A percentile compares a stretch with the other conserved stretches of the same genome.
phyloP scores from a whole-genome alignment of 1,284 basidiomycete species.

The Trametes polyzona region DNA sequence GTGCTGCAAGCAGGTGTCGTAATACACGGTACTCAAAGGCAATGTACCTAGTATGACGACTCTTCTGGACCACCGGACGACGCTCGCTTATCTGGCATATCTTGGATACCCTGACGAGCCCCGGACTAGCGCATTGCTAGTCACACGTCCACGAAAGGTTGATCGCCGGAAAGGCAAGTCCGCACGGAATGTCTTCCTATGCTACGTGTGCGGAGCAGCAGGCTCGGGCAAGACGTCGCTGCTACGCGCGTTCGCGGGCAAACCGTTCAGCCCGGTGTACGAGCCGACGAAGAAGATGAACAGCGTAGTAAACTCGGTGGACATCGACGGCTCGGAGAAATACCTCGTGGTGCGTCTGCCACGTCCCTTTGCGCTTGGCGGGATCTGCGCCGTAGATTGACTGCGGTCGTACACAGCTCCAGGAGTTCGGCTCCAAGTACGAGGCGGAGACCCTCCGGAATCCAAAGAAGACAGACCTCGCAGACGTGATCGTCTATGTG shows the following conservation, averaged over 20 bases:
- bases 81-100: slow-evolving; percentile 95
- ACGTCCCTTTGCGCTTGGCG: neutral
- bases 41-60: slow-evolving; percentile 88
- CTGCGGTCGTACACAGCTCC: slow-evolving; percentile 63
- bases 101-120: slow-evolving; percentile 82
- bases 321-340: slow-evolving; percentile 93
- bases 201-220: slow-evolving; percentile 93
- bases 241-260: slow-evolving; percentile 84
- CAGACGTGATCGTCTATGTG: slow-evolving; percentile 95
- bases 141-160: slow-evolving; percentile 82
- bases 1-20: slow-evolving; percentile 18
- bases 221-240: slow-evolving; percentile 95
- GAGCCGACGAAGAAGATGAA: slow-evolving; percentile 90
- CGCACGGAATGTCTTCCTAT: slow-evolving; percentile 87
- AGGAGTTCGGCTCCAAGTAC: slow-evolving; percentile 96
- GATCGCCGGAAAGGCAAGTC: slow-evolving; percentile 90
- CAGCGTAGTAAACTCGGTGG: slow-evolving; percentile 94
- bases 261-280: slow-evolving; percentile 72
- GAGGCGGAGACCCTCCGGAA: slow-evolving; percentile 91
- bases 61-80: slow-evolving; percentile 88
- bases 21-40: neutral
- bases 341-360: slow-evolving; percentile 83
- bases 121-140: slow-evolving; percentile 78
- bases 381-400: neutral
- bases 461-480: slow-evolving; percentile 88